Evolutionary conservation across 345 rosid genomes (phyloP).

Genomic region (Brassica nigra): DNA sequence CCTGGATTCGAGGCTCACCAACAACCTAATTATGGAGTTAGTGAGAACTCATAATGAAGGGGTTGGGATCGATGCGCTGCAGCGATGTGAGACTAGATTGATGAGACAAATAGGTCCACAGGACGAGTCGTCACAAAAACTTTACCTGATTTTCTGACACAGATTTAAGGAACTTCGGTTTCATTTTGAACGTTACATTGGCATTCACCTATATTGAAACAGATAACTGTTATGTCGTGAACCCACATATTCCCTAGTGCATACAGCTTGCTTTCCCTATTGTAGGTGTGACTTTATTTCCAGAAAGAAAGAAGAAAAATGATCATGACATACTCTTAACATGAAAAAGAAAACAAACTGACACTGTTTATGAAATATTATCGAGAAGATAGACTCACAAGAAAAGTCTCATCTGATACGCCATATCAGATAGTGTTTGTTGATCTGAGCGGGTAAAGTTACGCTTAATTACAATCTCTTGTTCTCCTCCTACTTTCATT

Average conservation of each 20-base stretch:
- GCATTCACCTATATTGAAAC: slow-evolving; percentile 52
- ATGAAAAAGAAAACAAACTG: no score
- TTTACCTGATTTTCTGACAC: slow-evolving; percentile 76
- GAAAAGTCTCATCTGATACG: slow-evolving; percentile 67
- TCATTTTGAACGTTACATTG: slow-evolving; percentile 67
- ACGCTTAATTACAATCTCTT: slow-evolving; percentile 72
- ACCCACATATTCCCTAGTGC: background rate
- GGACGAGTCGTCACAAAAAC: no score
- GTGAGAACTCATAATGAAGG: no score
- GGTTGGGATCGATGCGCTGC: no score
- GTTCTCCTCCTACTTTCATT: slow-evolving; percentile 64
- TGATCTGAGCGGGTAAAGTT: slow-evolving; percentile 73
- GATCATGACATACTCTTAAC: slow-evolving; percentile 7
- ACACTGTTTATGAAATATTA: background rate
- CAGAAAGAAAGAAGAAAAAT: slow-evolving; percentile 27
- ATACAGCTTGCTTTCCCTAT: slow-evolving; percentile 45
- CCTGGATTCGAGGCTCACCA: no score
- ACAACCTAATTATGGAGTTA: no score
- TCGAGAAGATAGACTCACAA: slow-evolving; percentile 56
- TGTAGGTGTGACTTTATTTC: slow-evolving; percentile 60
- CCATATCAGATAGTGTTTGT: slow-evolving; percentile 70
- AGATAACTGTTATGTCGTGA: background rate
- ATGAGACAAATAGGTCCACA: no score
- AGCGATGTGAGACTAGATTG: no score
- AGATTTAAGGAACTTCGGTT: slow-evolving; percentile 70